Conservation (phyloP, 2,329 filamentous ascomycete species). For the Nemania sp. region DNA sequence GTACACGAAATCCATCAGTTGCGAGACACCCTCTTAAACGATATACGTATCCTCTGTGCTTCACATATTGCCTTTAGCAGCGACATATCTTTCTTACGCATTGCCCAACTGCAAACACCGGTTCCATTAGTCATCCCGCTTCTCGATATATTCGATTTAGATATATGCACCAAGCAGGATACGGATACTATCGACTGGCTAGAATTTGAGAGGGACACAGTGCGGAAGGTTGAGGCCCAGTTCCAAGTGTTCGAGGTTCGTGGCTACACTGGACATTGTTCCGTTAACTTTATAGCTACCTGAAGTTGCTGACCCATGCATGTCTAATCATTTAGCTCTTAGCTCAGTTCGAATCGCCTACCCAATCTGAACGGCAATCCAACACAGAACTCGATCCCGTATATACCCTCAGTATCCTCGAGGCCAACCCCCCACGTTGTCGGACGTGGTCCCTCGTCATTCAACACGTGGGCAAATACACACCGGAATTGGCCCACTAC, state of each 20-base stretch:
- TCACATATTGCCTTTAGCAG: conserved; percentile 13
- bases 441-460: conserved; percentile 4
- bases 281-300: background rate
- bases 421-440: background rate
- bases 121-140: background rate
- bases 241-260: conserved; percentile 15
- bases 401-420: conserved; percentile 4
- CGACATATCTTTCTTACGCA: conserved; percentile 2
- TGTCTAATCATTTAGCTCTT: background rate
- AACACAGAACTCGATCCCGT: background rate
- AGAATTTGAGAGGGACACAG: conserved; percentile 1
- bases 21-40: conserved; percentile 6
- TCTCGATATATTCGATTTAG: conserved; percentile 11
- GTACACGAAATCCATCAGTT: conserved; percentile 14
- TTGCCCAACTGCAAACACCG: background rate
- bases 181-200: background rate
- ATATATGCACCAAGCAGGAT: background rate
- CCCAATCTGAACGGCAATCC: background rate
- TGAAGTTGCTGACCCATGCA: background rate
- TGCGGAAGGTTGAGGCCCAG: conserved; percentile 5
- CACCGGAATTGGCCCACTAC: conserved; percentile 6
- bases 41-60: conserved; percentile 22
- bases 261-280: background rate
- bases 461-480: conserved; percentile 5
- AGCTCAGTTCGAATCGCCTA: background rate